Conservation (phyloP, 306 rosid genomes). For the Malus asiatica region DNA sequence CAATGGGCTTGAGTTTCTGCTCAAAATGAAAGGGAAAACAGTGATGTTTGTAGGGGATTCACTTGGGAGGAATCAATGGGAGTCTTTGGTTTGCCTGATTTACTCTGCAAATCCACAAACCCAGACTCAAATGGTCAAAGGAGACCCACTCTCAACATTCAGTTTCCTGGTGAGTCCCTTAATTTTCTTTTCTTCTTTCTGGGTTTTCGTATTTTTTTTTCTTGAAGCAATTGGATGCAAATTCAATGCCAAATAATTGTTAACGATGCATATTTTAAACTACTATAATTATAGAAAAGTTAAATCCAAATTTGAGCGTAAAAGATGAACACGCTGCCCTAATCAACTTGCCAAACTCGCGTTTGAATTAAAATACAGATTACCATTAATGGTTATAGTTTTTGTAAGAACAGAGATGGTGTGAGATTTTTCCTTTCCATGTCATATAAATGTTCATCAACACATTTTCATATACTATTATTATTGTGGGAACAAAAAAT, state of each 20-base stretch:
- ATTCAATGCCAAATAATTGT: neutral
- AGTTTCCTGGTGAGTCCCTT: slow-evolving; percentile 61
- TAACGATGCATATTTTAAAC: too few relatives aligned
- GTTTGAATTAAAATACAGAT: too few relatives aligned
- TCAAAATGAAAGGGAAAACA: slow-evolving; percentile 67
- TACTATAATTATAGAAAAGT: too few relatives aligned
- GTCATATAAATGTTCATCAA: neutral
- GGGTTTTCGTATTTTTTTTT: neutral
- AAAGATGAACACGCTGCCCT: neutral
- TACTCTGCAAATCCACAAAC: slow-evolving; percentile 51
- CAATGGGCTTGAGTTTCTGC: slow-evolving; percentile 72
- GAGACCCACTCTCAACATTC: slow-evolving; percentile 76
- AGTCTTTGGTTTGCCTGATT: slow-evolving; percentile 78
- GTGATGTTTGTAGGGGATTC: slow-evolving; percentile 94
- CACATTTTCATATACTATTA: neutral
- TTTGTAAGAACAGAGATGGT: neutral
- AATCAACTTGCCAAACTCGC: neutral
- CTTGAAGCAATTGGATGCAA: neutral
- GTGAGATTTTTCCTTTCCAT: neutral
- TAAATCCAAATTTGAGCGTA: neutral
- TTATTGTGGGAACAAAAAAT: neutral
- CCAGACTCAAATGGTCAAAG: slow-evolving; percentile 60
- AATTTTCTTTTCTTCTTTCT: slow-evolving; percentile 1
- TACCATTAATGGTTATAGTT: neutral
- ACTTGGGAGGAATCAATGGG: slow-evolving; percentile 87